Conservation (phyloP, 148 eudicot species). For the Rhododendron kiyosumense region DNA sequence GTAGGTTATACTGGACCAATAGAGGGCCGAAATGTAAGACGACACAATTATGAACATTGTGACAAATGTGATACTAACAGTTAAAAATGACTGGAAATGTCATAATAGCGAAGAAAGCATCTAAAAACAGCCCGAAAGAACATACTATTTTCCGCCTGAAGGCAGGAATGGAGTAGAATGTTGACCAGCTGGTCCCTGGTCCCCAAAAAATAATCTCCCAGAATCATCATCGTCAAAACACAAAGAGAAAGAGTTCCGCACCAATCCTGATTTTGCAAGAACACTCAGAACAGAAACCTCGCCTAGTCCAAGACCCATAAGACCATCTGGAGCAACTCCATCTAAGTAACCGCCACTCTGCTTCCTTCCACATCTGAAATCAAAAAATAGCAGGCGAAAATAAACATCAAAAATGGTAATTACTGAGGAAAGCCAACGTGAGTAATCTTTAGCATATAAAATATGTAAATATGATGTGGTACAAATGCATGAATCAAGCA, state of each 20-base stretch:
- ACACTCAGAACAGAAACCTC: constrained; percentile 78
- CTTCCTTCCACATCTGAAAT: constrained; percentile 78
- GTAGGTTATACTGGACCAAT: constrained; percentile 56
- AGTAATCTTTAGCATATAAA: not conserved
- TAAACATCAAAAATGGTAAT: not conserved
- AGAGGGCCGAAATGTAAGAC: constrained; percentile 7
- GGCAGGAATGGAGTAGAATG: constrained; percentile 69
- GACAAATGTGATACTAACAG: not conserved
- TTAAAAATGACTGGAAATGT: not conserved
- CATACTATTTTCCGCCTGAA: constrained; percentile 62
- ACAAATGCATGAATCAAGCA: constrained; percentile 11
- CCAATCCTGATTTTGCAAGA: constrained; percentile 76
- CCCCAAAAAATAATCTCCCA: constrained; percentile 85
- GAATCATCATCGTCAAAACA: constrained; percentile 74
- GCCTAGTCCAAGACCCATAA: constrained; percentile 86
- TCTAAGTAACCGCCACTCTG: constrained; percentile 88
- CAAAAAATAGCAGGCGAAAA: not conserved
- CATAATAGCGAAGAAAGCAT: not conserved
- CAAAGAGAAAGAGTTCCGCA: constrained; percentile 72
- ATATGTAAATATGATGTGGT: not conserved
- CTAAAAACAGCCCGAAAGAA: not conserved
- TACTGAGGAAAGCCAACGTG: not conserved
- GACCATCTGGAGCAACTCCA: constrained; percentile 94
- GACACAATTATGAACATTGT: not conserved
- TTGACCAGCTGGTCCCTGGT: constrained; percentile 58